Percentiles rank a stretch among this genome's conserved stretches.
Conservation (phyloP, 2,329 filamentous ascomycete species). For the Talaromyces pinophilus region DNA sequence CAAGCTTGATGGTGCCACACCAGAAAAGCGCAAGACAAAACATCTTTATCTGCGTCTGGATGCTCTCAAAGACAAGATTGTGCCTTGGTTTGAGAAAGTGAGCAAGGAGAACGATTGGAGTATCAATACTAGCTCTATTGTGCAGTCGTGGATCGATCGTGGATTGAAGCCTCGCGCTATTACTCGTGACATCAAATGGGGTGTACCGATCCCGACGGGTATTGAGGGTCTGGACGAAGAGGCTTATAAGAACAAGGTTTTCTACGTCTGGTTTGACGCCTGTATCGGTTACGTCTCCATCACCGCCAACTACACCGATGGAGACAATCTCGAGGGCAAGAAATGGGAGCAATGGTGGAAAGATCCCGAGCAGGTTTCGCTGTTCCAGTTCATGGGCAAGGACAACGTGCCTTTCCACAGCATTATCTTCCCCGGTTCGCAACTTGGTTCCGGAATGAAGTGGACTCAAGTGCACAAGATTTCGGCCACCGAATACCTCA, state of each 20-base stretch:
- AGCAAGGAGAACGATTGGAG: slow-evolving; percentile 66
- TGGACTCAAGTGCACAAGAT: slow-evolving; percentile 91
- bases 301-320: slow-evolving; percentile 79
- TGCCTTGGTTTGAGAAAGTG: slow-evolving; percentile 73
- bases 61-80: slow-evolving; percentile 73
- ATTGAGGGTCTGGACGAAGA: slow-evolving; percentile 39
- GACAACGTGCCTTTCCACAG: slow-evolving; percentile 86
- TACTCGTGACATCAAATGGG: slow-evolving; percentile 91
- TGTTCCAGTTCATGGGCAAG: slow-evolving; percentile 97
- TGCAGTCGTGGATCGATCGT: slow-evolving; percentile 60
- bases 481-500: slow-evolving; percentile 85
- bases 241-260: slow-evolving; percentile 73
- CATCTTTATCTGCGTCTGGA: slow-evolving; percentile 89
- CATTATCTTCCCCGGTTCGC: slow-evolving; percentile 85
- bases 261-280: slow-evolving; percentile 93
- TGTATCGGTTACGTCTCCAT: slow-evolving; percentile 96
- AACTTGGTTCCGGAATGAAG: slow-evolving; percentile 78
- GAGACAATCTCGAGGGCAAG: slow-evolving; percentile 23
- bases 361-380: slow-evolving; percentile 79
- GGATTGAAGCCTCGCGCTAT: slow-evolving; percentile 85
- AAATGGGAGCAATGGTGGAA: slow-evolving; percentile 96
- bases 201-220: slow-evolving; percentile 58
- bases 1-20: slow-evolving; percentile 84
- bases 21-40: slow-evolving; percentile 78
- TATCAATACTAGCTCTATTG: slow-evolving; percentile 48